Conservation (phyloP, 768 basidiomycete genomes). For the Chalciporus sphaerocephalus region DNA sequence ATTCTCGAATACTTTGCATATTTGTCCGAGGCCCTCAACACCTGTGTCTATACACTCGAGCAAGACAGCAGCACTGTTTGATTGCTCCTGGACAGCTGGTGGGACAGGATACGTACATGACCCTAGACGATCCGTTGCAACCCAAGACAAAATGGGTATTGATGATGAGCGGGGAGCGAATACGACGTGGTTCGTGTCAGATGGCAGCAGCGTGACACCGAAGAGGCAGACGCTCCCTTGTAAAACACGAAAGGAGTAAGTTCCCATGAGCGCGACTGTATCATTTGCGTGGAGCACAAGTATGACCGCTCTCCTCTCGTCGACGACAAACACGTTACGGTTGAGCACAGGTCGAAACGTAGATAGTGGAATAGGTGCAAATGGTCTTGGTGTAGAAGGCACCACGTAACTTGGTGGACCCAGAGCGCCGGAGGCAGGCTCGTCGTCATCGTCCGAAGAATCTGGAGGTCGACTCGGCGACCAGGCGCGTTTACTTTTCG, state of each 20-base stretch:
- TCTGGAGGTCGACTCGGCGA: conserved; percentile 56
- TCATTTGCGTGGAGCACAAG: conserved; percentile 46
- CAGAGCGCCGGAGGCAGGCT: conserved; percentile 12
- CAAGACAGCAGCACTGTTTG: conserved; percentile 42
- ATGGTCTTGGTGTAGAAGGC: conserved; percentile 3
- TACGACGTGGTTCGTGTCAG: conserved; percentile 43
- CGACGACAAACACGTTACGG: conserved; percentile 32
- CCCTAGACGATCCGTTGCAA: conserved; percentile 9
- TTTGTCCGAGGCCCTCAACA: conserved; percentile 59
- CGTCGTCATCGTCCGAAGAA: conserved; percentile 48
- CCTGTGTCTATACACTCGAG: conserved; percentile 56
- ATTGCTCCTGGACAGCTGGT: conserved; percentile 8
- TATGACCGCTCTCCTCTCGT: conserved; percentile 29
- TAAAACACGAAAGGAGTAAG: conserved; percentile 56
- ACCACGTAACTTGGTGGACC: neutral
- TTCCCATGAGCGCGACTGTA: conserved; percentile 65
- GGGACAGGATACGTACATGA: conserved; percentile 14
- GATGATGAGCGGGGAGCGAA: conserved; percentile 82
- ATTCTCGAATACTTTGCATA: conserved; percentile 60
- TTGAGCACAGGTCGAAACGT: conserved; percentile 46
- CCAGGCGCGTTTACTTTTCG: conserved; percentile 41
- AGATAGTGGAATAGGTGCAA: conserved; percentile 34
- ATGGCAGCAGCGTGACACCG: conserved; percentile 49
- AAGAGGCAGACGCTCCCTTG: conserved; percentile 55
- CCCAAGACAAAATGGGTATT: conserved; percentile 49